Conservation (phyloP, 805 yeast species). For the Candida nemodendra region DNA sequence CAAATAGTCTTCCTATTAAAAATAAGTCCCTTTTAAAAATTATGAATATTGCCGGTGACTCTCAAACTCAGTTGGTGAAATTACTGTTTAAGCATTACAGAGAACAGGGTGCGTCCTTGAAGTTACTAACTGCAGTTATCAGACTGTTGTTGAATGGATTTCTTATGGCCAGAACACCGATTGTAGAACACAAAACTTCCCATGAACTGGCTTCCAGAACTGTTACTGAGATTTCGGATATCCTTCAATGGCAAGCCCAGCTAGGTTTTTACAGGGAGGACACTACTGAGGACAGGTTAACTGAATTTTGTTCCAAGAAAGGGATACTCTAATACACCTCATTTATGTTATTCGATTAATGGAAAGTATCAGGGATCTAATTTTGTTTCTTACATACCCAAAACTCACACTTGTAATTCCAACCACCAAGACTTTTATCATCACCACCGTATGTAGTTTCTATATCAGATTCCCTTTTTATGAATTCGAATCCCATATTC, state of each 20-base stretch:
- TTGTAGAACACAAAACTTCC: too few species aligned
- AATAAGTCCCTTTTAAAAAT: conserved; percentile 38
- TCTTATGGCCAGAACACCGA: too few species aligned
- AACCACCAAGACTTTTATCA: conserved; percentile 48
- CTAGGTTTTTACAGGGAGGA: conserved; percentile 17
- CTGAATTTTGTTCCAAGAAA: too few species aligned
- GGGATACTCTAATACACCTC: too few species aligned
- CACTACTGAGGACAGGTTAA: conserved; percentile 6
- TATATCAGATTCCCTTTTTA: conserved; percentile 42
- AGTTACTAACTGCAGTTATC: conserved; percentile 22
- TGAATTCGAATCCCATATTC: conserved; percentile 50
- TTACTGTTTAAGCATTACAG: conserved; percentile 43
- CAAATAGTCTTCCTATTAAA: conserved; percentile 48
- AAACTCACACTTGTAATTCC: conserved; percentile 60
- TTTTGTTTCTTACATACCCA: conserved; percentile 56
- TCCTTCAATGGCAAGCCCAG: conserved; percentile 22
- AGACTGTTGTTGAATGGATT: conserved; percentile 21
- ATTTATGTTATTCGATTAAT: too few species aligned
- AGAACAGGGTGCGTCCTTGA: conserved; percentile 36
- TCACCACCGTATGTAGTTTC: conserved; percentile 56
- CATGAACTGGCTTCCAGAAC: too few species aligned
- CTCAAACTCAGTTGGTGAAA: conserved; percentile 37
- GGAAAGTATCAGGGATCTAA: neutral
- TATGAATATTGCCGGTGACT: conserved; percentile 38
- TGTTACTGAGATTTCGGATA: conserved; percentile 12